Percentiles rank a stretch among this genome's conserved stretches.
Conservation (phyloP, 2,329 filamentous ascomycete genomes). For the Xylariaceae sp. region DNA sequence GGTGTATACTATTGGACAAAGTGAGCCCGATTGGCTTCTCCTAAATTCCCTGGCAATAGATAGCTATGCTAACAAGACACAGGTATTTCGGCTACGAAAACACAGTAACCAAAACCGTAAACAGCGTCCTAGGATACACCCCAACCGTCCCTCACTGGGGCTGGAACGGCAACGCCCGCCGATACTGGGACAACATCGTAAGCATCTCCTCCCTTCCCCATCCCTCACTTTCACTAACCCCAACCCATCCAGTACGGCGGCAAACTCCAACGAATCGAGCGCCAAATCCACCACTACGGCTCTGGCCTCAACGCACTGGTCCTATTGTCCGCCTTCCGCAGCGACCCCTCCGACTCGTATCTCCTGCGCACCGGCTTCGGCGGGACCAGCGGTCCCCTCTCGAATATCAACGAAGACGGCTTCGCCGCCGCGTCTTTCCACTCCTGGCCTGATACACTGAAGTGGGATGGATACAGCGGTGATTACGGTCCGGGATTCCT, state of each 20-base stretch:
- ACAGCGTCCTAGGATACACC: conserved; percentile 51
- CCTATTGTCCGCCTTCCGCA: conserved; percentile 47
- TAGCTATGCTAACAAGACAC: background rate
- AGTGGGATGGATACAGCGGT: conserved; percentile 52
- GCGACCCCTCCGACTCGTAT: conserved; percentile 42
- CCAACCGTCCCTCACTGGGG: conserved; percentile 57
- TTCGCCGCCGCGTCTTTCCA: conserved; percentile 54
- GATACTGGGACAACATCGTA: conserved; percentile 55
- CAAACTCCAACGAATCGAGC: conserved; percentile 40
- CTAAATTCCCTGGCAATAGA: background rate
- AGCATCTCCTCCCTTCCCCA: background rate
- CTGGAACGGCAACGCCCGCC: conserved; percentile 56
- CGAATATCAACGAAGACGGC: conserved; percentile 51
- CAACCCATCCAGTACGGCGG: conserved; percentile 32
- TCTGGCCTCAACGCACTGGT: conserved; percentile 53
- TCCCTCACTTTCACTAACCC: background rate
- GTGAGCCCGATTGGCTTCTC: conserved; percentile 25
- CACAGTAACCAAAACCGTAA: conserved; percentile 45
- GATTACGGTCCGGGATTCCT: conserved; percentile 54
- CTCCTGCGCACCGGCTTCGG: conserved; percentile 50
- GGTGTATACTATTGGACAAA: conserved; percentile 56
- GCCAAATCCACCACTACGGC: conserved; percentile 57
- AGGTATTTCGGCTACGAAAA: conserved; percentile 45
- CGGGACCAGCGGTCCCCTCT: conserved; percentile 47
- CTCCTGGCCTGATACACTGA: conserved; percentile 49